Percentiles rank a stretch among this genome's conserved stretches.
Conservation (phyloP, 129 eudicot genomes). For the Kitagawia praeruptora region DNA sequence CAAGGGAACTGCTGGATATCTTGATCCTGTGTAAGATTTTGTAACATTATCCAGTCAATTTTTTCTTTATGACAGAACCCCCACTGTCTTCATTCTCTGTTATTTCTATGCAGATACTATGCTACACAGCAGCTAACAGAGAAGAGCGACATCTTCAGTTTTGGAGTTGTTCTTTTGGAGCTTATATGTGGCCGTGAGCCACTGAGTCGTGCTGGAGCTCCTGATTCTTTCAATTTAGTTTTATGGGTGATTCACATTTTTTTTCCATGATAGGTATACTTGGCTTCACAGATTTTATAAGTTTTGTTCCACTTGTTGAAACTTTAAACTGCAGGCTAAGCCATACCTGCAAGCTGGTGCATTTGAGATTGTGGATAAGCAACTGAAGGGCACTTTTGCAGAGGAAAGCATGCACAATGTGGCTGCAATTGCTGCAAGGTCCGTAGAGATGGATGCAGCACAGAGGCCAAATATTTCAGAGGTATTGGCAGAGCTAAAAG, state of each 20-base stretch:
- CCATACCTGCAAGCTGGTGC: constrained; percentile 87
- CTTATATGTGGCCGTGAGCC: too few relatives aligned
- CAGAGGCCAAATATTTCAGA: too few relatives aligned
- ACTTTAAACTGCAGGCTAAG: constrained; percentile 50
- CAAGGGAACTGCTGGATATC: constrained; percentile 91
- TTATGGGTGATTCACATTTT: constrained; percentile 34
- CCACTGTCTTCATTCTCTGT: not conserved
- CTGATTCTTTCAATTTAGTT: too few relatives aligned
- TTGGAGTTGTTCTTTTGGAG: too few relatives aligned
- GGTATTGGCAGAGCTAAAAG: too few relatives aligned
- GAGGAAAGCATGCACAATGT: constrained; percentile 73
- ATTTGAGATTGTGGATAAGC: constrained; percentile 86
- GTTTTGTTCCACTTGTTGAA: too few relatives aligned
- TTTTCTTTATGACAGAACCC: not conserved
- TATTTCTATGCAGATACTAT: constrained; percentile 53
- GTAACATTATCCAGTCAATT: not conserved
- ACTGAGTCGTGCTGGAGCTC: too few relatives aligned
- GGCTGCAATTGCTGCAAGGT: constrained; percentile 64
- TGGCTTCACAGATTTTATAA: not conserved
- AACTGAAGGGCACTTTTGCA: constrained; percentile 47
- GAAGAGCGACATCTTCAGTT: too few relatives aligned
- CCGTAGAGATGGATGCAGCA: too few relatives aligned
- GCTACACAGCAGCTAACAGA: too few relatives aligned
- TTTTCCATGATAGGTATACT: not conserved
- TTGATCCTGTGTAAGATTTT: constrained; percentile 76